A percentile compares a stretch with the other conserved stretches of the same genome.
phyloP scores from a whole-genome alignment of 495 filamentous ascomycete genomes.

The Penicillium egyptiacum region DNA sequence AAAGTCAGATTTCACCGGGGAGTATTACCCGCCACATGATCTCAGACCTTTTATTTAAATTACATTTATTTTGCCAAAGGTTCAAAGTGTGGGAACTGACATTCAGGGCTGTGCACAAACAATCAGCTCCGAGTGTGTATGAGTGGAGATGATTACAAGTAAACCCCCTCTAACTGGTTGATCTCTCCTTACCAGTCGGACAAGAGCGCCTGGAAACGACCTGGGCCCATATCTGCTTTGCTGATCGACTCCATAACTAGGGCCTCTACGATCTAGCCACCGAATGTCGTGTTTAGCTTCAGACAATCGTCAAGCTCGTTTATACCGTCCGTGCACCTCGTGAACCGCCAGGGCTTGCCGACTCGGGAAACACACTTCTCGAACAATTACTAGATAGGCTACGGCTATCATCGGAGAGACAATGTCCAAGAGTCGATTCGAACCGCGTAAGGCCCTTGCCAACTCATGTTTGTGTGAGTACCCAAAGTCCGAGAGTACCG shows the following conservation, averaged over 20 bases:
- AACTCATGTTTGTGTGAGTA: conserved; percentile 3
- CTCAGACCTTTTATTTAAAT: not conserved
- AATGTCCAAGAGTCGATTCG: not conserved
- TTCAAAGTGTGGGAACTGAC: not conserved
- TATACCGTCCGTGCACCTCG: conserved; percentile 25
- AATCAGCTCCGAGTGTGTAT: conserved; percentile 3
- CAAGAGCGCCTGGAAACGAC: not conserved
- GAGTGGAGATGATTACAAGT: conserved; percentile 7
- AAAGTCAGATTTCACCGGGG: conserved; percentile 12
- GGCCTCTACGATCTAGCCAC: conserved; percentile 27
- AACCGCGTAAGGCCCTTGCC: conserved; percentile 3
- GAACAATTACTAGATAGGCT: not conserved
- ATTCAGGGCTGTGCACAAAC: conserved; percentile 14
- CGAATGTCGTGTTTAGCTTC: conserved; percentile 17
- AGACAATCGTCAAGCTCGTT: conserved; percentile 23
- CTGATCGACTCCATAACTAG: not conserved
- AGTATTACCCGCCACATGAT: conserved; percentile 20
- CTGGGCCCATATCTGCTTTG: not conserved
- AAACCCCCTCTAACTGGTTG: conserved; percentile 5
- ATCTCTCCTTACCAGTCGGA: conserved; percentile 1
- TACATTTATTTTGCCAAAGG: not conserved
- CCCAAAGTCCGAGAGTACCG: conserved; percentile 1
- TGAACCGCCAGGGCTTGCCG: conserved; percentile 14
- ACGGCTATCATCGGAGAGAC: conserved; percentile 5
- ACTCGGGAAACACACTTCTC: not conserved